Conservation (phyloP, 176 grass and related monocot species). For the Panicum miliaceum region DNA sequence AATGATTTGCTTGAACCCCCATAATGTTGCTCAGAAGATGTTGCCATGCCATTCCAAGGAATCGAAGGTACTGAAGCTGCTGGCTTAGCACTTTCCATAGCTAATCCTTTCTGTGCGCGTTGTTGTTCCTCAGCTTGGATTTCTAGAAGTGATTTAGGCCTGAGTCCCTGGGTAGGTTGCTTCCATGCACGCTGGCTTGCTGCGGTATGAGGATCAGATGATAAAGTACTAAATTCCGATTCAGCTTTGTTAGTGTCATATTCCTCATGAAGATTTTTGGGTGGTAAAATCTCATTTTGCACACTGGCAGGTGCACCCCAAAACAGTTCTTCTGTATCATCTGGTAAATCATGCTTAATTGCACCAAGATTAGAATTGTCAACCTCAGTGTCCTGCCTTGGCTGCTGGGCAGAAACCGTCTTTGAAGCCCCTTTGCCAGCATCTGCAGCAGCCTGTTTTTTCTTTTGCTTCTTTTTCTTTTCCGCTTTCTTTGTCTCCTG, state of each 20-base stretch:
- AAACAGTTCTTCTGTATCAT: constrained; percentile 57
- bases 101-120: constrained; percentile 60
- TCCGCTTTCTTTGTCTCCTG: constrained; percentile 79
- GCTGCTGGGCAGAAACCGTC: constrained; percentile 42
- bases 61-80: constrained; percentile 42
- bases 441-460: constrained; percentile 59
- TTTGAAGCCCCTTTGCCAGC: constrained; percentile 62
- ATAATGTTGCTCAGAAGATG: constrained; percentile 55
- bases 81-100: constrained; percentile 40
- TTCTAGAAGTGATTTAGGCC: constrained; percentile 90
- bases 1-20: constrained; percentile 43
- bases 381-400: constrained; percentile 55
- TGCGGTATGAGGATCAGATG: constrained; percentile 47
- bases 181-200: constrained; percentile 73
- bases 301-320: constrained; percentile 42
- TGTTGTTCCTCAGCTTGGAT: constrained; percentile 97
- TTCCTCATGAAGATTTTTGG: constrained; percentile 50
- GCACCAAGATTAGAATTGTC: constrained; percentile 54
- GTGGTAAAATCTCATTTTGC: constrained; percentile 38
- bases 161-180: constrained; percentile 69
- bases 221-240: constrained; percentile 43
- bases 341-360: constrained; percentile 52
- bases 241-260: constrained; percentile 56
- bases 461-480: constrained; percentile 98
- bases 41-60: constrained; percentile 67